A percentile compares a stretch with the other conserved stretches of the same genome.
phyloP scores from a whole-genome alignment of 2,329 filamentous ascomycete species.

The Aspergillus viridinutans region DNA sequence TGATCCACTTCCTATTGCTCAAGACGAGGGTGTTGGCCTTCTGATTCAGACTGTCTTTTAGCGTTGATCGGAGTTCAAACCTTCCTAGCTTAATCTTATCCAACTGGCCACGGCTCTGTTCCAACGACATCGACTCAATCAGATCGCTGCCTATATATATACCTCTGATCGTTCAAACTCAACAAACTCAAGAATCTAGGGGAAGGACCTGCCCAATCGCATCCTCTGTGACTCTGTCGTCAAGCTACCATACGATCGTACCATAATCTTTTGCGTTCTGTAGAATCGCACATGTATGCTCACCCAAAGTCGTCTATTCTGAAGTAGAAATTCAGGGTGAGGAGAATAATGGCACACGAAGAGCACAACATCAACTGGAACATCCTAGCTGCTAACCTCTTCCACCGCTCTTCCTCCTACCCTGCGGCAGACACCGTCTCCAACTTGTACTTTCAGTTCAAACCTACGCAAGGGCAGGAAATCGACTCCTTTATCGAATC shows the following conservation, averaged over 20 bases:
- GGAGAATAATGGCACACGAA: constrained; percentile 9
- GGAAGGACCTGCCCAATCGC: neutral
- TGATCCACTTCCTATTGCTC: too few relatives aligned
- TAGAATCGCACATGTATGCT: neutral
- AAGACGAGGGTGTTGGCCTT: too few relatives aligned
- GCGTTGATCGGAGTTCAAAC: too few relatives aligned
- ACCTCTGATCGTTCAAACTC: too few relatives aligned
- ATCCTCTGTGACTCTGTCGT: too few relatives aligned
- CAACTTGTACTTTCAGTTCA: constrained; percentile 4
- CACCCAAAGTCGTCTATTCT: neutral
- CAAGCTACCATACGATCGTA: too few relatives aligned
- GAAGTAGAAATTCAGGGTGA: neutral
- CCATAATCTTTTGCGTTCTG: too few relatives aligned
- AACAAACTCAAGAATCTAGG: neutral
- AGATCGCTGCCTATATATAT: too few relatives aligned
- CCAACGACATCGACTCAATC: too few relatives aligned
- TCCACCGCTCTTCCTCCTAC: neutral
- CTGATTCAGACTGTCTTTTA: too few relatives aligned
- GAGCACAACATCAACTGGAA: constrained; percentile 10
- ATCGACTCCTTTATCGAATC: constrained; percentile 8
- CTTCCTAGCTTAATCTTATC: too few relatives aligned
- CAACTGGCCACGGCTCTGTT: too few relatives aligned
- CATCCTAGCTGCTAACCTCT: constrained; percentile 5
- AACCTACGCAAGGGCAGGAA: constrained; percentile 7
- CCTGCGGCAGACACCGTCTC: neutral